Percentiles rank a stretch among this genome's conserved stretches.
phyloP scores from a whole-genome alignment of 2,329 filamentous ascomycete genomes.

The Talaromyces sp. region DNA sequence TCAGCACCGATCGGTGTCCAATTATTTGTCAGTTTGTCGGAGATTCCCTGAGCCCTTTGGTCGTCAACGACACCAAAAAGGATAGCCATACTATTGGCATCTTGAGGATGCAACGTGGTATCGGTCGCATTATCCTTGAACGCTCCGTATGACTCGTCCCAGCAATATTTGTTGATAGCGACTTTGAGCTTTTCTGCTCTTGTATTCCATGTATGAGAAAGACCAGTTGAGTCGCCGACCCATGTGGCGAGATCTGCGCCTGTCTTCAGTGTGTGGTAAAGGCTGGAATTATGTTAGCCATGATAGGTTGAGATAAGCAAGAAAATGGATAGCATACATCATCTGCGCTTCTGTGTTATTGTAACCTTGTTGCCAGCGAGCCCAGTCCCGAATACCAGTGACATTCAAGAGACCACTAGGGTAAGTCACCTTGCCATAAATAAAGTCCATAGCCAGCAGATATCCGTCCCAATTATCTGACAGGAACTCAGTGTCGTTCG shows the following conservation, averaged over 20 bases:
- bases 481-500: slow-evolving; percentile 56
- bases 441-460: slow-evolving; percentile 50
- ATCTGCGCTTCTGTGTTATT: slow-evolving; percentile 57
- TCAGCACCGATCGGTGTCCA: slow-evolving; percentile 61
- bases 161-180: slow-evolving; percentile 54
- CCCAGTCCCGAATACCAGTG: slow-evolving; percentile 56
- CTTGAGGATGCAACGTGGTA: slow-evolving; percentile 60
- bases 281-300: slow-evolving; percentile 17
- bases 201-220: slow-evolving; percentile 46
- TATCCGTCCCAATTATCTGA: slow-evolving; percentile 53
- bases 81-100: slow-evolving; percentile 61
- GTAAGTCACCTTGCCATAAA: slow-evolving; percentile 48
- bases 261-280: slow-evolving; percentile 59
- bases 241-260: slow-evolving; percentile 56
- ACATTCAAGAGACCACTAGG: slow-evolving; percentile 53
- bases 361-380: slow-evolving; percentile 52
- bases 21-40: slow-evolving; percentile 51
- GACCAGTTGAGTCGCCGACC: slow-evolving; percentile 44
- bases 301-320: neutral
- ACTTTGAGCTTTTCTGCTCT: slow-evolving; percentile 42
- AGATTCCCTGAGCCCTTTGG: slow-evolving; percentile 45
- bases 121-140: slow-evolving; percentile 58
- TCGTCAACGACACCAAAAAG: slow-evolving; percentile 51
- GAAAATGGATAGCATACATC: slow-evolving; percentile 36
- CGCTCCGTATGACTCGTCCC: slow-evolving; percentile 52